Percentiles rank a stretch among this genome's conserved stretches.
Evolutionary conservation across 2,329 filamentous ascomycete genomes (phyloP).

Genomic region (Neophaeococcomyces mojaviensis): DNA sequence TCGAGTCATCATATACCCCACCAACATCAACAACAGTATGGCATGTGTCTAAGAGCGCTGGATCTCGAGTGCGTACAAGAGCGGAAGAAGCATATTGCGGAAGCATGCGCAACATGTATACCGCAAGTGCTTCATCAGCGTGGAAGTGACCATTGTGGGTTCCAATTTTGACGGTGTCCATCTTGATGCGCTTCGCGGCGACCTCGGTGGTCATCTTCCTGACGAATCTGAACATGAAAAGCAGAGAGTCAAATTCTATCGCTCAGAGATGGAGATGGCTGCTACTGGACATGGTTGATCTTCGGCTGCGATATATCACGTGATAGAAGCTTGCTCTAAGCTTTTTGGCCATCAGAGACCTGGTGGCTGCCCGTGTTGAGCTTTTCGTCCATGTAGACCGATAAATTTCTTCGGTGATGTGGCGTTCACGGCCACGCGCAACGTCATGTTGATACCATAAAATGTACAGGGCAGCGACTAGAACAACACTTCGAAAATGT

Average conservation of each 20-base stretch:
- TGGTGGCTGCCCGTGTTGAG: too few relatives aligned
- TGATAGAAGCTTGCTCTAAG: too few relatives aligned
- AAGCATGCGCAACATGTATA: constrained; percentile 87
- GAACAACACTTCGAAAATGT: too few relatives aligned
- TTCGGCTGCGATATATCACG: too few relatives aligned
- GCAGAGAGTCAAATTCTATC: background rate
- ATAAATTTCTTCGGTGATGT: too few relatives aligned
- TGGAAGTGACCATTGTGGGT: constrained; percentile 99
- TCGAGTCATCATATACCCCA: constrained; percentile 73
- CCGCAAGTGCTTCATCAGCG: constrained; percentile 93
- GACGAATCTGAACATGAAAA: constrained; percentile 34
- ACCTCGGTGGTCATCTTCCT: constrained; percentile 58
- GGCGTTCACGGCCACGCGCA: too few relatives aligned
- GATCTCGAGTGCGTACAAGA: constrained; percentile 83
- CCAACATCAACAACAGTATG: constrained; percentile 98
- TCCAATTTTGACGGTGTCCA: constrained; percentile 64
- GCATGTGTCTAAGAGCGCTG: constrained; percentile 67
- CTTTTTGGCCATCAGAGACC: too few relatives aligned
- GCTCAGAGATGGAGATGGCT: background rate
- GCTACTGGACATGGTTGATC: too few relatives aligned
- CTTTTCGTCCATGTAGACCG: too few relatives aligned
- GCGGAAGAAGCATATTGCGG: constrained; percentile 67
- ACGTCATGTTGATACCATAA: too few relatives aligned
- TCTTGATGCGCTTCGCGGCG: constrained; percentile 78
- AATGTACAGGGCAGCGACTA: too few relatives aligned